Base-by-base conservation (phyloP, 1,139 yeast genomes). In the Yamadazyma mexicana region DNA sequence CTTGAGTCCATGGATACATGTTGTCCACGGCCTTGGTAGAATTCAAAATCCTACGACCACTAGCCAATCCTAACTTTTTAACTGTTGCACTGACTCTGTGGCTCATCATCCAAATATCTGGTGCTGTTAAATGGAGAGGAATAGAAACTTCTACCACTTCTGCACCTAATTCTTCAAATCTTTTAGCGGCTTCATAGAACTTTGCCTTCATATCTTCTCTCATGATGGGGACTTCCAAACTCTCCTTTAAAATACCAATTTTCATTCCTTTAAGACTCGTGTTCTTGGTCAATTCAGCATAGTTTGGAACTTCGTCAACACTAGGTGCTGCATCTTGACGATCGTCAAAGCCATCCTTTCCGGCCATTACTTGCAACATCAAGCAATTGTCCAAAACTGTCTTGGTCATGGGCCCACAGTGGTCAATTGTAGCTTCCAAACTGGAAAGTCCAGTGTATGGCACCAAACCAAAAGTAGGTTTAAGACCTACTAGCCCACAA, bases 311-410 rank as follows among this genome's bases (percentile, higher is more conserved):
- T 23, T 37, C 38, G 24, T 78, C 57, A 34, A 62, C 64, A 33
- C 76, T 53, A 1, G 50, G 47, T 10, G 43, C 43, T 1, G 34
- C 38, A 11, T 28, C 42, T 43, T 58, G 61, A 17, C 69, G 53
- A 31, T 48, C 52, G 34, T 48, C 52, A 27, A 43, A 45, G 7
- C 45, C 49, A 32, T 48, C 52, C 18, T 42, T 26, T 1, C 52
- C 52, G 15, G 52, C 51, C 43, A 48, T 44, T n/a, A 42, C 48
- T 27, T 48, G 44, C 9, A 43, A 26, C 44, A 43, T 38, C 18
- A 34, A 12, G 32, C 40, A 33, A 25, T 48, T 48, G 7, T 37
- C 43, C 31, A 47, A 33, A 3, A 48, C 51, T 12, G 47, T 44
- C 33, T 33, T 40, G 8, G 52, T 48, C 44, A 48, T 42, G 0